Evolutionary conservation across 169 alveolate species (phyloP).

Genomic region (Plasmodium relictum): DNA sequence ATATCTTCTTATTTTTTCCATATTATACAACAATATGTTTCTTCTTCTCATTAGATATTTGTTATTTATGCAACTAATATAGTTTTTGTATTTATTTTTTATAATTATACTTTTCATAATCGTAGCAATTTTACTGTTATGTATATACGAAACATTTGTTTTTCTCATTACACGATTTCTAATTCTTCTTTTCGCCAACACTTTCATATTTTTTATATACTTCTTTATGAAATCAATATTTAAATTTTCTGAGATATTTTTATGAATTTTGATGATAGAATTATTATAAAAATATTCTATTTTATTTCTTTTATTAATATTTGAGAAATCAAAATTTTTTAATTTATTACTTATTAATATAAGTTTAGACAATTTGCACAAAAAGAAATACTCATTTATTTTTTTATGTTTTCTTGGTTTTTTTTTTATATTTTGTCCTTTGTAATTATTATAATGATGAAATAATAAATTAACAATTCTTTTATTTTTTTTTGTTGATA

Average conservation of each 20-base stretch:
- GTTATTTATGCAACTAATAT: constrained; percentile 6
- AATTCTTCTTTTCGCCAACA: constrained; percentile 12
- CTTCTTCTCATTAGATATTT: constrained; percentile 9
- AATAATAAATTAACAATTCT: neutral
- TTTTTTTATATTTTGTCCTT: neutral
- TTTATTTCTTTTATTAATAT: constrained; percentile 9
- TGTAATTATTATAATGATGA: no score
- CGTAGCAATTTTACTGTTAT: constrained; percentile 12
- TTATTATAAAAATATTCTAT: constrained; percentile 11
- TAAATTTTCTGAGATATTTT: constrained; percentile 8
- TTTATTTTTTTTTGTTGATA: constrained; percentile 17
- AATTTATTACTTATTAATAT: constrained; percentile 2
- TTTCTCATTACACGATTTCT: neutral
- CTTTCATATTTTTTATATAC: constrained; percentile 11
- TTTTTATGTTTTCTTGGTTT: neutral
- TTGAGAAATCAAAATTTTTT: neutral
- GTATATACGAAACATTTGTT: neutral
- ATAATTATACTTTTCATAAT: constrained; percentile 19
- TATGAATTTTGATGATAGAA: constrained; percentile 4
- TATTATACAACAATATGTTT: constrained; percentile 13
- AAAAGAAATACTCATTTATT: neutral
- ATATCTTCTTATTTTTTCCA: constrained; percentile 6
- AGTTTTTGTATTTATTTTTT: constrained; percentile 15
- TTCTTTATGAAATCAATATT: neutral
- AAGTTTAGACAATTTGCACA: neutral